phyloP scores from a whole-genome alignment of 768 basidiomycete genomes.

The Favolaschia claudopus region DNA sequence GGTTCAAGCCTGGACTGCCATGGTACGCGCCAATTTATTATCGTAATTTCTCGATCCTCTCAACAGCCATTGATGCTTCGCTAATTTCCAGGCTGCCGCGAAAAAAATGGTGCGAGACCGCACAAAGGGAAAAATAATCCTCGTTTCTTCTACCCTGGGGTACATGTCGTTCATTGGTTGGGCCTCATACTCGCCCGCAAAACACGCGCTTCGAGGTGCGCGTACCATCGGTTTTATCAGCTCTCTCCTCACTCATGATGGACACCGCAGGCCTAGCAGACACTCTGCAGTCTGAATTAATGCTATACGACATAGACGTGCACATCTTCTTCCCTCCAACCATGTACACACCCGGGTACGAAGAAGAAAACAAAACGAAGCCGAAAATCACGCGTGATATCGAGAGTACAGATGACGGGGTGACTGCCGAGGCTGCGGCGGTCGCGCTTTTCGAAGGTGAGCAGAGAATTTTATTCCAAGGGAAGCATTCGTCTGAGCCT shows the following conservation, averaged over 20 bases:
- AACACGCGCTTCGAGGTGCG: slow-evolving; percentile 84
- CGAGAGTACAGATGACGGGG: slow-evolving; percentile 73
- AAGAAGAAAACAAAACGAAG: slow-evolving; percentile 79
- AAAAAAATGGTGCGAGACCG: slow-evolving; percentile 69
- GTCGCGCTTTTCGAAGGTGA: slow-evolving; percentile 64
- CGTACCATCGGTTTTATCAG: slow-evolving; percentile 7
- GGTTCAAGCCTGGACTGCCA: slow-evolving; percentile 64
- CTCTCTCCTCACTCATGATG: slow-evolving; percentile 1
- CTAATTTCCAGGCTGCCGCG: slow-evolving; percentile 60
- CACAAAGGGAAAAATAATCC: slow-evolving; percentile 72
- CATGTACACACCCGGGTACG: slow-evolving; percentile 80
- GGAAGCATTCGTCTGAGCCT: too few relatives aligned
- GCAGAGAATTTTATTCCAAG: slow-evolving; percentile 20
- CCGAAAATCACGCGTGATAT: slow-evolving; percentile 78
- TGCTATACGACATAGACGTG: slow-evolving; percentile 78
- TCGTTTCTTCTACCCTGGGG: slow-evolving; percentile 78
- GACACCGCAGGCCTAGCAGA: slow-evolving; percentile 76
- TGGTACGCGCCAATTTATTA: slow-evolving; percentile 44
- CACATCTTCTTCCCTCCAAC: slow-evolving; percentile 87
- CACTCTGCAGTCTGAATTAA: slow-evolving; percentile 78
- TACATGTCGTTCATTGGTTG: slow-evolving; percentile 83
- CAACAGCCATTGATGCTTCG: background rate
- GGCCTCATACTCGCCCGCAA: slow-evolving; percentile 81
- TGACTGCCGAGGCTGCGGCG: slow-evolving; percentile 72
- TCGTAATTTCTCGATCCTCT: background rate